These are phyloP conservation scores for Trametes gibbosa DNA, from an alignment of 768 basidiomycete species.

Conservation along the genomic window DNA sequence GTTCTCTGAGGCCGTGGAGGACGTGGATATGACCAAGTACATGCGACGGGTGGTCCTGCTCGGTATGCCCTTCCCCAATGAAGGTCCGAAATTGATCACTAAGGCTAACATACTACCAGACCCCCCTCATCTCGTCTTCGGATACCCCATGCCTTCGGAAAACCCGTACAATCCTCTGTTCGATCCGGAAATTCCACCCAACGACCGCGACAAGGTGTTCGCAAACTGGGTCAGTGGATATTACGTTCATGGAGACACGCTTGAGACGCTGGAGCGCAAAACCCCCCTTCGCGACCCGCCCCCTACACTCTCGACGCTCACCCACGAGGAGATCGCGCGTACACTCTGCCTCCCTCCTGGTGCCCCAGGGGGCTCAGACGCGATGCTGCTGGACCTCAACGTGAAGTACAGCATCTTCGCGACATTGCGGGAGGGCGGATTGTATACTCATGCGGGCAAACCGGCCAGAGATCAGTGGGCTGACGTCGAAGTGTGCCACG, in stretches of 20 bases:
- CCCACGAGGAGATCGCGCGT: constrained; percentile 5
- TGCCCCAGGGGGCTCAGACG: constrained; percentile 16
- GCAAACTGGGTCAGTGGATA: constrained; percentile 8
- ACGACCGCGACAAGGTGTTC: not conserved
- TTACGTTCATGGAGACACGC: constrained; percentile 8
- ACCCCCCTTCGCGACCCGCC: constrained; percentile 3
- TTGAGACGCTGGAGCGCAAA: constrained; percentile 11
- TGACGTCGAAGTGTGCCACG: not conserved
- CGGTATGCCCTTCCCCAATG: not conserved
- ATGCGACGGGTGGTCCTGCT: not conserved
- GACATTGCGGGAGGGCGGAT: not conserved
- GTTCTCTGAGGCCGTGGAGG: not conserved
- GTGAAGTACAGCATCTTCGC: constrained; percentile 6
- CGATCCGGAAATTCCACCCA: not conserved
- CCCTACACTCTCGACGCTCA: constrained; percentile 13
- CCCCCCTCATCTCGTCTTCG: not conserved
- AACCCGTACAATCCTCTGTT: constrained; percentile 7
- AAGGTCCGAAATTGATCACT: too few relatives aligned
- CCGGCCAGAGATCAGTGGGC: not conserved
- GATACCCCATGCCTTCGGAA: not conserved
- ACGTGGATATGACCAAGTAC: constrained; percentile 1
- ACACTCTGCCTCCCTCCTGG: constrained; percentile 3
- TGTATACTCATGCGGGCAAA: not conserved
- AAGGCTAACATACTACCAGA: not conserved
- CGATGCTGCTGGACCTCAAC: constrained; percentile 7